Base-by-base conservation (phyloP, 495 filamentous ascomycete species). In the Neurospora sp. region DNA sequence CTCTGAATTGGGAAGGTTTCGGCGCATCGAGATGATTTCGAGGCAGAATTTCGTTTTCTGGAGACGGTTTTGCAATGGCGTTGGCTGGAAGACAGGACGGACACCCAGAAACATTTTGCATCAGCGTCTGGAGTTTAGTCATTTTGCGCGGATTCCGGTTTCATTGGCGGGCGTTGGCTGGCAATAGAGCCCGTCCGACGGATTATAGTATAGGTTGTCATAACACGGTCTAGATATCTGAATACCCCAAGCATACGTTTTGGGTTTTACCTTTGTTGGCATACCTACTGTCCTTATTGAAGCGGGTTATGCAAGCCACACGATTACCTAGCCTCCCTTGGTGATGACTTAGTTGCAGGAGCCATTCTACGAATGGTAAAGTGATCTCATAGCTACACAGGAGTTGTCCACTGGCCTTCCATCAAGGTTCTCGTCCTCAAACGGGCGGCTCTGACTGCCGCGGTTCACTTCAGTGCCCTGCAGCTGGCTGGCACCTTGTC, bases 41-140 rank as follows among this genome's bases (percentile, higher is more conserved):
- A 35, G 54, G 54, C 54, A 66, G 27, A 35, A 62, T 71, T 69
- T 5, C 66, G 35, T 37, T 72, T 69, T 59, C 20, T 73, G 72
- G 74, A 75, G 74, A 71, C 39, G 72, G 72, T 10, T 66, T 66
- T 66, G 54, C 54, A 66, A 38, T 46, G 74, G 74, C 75, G 75
- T 76, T 74, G 69, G 39, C 35, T 38, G 44, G 73, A 69, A 72
- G 75, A 76, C 35, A 70, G 75, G 54, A 69, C 39, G 72, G 75
- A 71, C 72, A 71, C 70, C 72, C 69, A 71, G 75, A 69, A 71
- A 73, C 69, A 78, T 73, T 42, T 39, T 54, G 78, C 78, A 79
- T 78, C 44, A 76, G 77, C 76, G 71, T 39, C 41, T 73, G 74
- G 76, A 77, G 76, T 78, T 74, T 54, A 48, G 35, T 54, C 38